A percentile compares a stretch with the other conserved stretches of the same genome.
Conservation (phyloP, 2,329 filamentous ascomycete species). For the Alternaria brassicicola region DNA sequence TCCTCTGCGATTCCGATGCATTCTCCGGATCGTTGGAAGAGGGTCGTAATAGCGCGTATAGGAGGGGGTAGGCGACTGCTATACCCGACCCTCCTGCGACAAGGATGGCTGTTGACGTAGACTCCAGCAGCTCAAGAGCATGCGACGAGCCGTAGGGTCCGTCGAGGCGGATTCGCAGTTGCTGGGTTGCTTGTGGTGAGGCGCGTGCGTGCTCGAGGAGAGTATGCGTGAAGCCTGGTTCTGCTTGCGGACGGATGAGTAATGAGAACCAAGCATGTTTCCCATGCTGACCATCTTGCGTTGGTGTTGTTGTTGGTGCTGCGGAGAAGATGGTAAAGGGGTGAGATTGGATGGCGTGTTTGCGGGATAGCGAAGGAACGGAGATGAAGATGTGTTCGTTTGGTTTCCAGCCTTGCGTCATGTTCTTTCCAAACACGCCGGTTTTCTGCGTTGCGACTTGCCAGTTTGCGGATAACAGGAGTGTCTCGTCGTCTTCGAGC, state of each 20-base stretch:
- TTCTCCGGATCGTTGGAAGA: slow-evolving; percentile 23
- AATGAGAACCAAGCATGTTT: slow-evolving; percentile 61
- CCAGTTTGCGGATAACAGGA: slow-evolving; percentile 58
- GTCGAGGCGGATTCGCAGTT: slow-evolving; percentile 61
- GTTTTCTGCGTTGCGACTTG: slow-evolving; percentile 26
- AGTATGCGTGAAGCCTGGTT: slow-evolving; percentile 61
- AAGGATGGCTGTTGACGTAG: slow-evolving; percentile 59
- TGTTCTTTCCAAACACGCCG: slow-evolving; percentile 39
- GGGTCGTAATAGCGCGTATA: slow-evolving; percentile 57
- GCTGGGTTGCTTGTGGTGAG: slow-evolving; percentile 52
- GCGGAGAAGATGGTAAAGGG: slow-evolving; percentile 71
- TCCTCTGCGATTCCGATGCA: slow-evolving; percentile 25
- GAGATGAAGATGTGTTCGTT: slow-evolving; percentile 70
- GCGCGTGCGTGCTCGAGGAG: slow-evolving; percentile 59
- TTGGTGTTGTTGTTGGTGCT: slow-evolving; percentile 52
- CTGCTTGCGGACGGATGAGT: slow-evolving; percentile 63
- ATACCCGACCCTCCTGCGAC: slow-evolving; percentile 70
- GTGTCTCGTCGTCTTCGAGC: slow-evolving; percentile 63
- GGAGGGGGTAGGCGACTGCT: slow-evolving; percentile 66
- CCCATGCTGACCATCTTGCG: slow-evolving; percentile 15
- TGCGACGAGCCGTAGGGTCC: slow-evolving; percentile 68
- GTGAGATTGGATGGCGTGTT: slow-evolving; percentile 65
- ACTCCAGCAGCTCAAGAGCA: slow-evolving; percentile 60
- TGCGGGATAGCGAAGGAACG: slow-evolving; percentile 60
- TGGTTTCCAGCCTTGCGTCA: slow-evolving; percentile 62